phyloP scores from a whole-genome alignment of 768 basidiomycete genomes.

The Solioccasus polychromus region DNA sequence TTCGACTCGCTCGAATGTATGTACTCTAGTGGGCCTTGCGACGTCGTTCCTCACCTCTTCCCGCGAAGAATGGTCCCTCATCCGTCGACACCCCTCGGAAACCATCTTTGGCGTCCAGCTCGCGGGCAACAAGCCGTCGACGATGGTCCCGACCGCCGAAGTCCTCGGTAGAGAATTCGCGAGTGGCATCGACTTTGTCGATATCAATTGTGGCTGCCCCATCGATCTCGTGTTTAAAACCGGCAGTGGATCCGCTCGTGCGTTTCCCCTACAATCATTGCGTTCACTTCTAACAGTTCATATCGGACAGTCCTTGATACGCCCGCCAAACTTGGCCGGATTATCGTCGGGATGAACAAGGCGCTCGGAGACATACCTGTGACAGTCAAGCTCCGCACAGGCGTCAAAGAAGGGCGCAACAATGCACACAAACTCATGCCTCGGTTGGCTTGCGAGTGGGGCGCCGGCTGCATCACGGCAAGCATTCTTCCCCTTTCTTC shows the following conservation, averaged over 20 bases:
- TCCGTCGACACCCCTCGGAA: conserved; percentile 86
- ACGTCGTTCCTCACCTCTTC: conserved; percentile 85
- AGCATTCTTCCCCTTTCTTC: neutral
- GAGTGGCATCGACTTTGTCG: conserved; percentile 80
- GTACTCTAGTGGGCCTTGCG: conserved; percentile 83
- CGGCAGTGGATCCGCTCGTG: conserved; percentile 87
- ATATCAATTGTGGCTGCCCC: conserved; percentile 95
- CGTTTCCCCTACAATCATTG: conserved; percentile 30
- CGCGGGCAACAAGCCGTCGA: conserved; percentile 81
- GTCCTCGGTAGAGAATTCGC: conserved; percentile 67
- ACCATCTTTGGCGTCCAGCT: conserved; percentile 87
- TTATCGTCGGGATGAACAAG: conserved; percentile 86
- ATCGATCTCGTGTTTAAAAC: conserved; percentile 93
- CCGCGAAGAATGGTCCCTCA: conserved; percentile 92
- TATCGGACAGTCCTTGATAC: conserved; percentile 74
- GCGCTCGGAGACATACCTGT: conserved; percentile 90
- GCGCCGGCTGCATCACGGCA: conserved; percentile 45
- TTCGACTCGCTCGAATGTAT: neutral
- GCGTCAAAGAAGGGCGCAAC: conserved; percentile 86
- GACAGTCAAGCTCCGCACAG: conserved; percentile 89
- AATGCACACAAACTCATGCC: conserved; percentile 91
- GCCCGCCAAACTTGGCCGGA: conserved; percentile 78
- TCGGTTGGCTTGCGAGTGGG: conserved; percentile 56
- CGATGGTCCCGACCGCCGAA: conserved; percentile 80
- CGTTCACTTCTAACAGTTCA: neutral